Base-by-base conservation (phyloP, 257 asterid genomes). In the Forsythia viridissima region DNA sequence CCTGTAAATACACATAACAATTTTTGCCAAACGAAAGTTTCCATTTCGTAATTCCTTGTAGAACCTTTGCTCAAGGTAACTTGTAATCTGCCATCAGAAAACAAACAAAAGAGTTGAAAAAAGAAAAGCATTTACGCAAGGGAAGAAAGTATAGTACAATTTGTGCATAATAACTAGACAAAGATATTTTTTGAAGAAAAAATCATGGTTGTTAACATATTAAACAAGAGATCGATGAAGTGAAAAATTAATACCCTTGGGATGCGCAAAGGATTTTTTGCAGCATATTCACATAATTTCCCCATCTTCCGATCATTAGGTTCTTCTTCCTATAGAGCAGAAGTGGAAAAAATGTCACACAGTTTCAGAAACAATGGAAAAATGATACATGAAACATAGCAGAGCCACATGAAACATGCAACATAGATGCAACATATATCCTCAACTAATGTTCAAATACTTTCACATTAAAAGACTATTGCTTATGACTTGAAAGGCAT, bases 51-150 rank as follows among this genome's bases (percentile, higher is more conserved):
- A 81, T 83, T 96, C 98, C 90, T 93, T 96, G 84, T 92, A 96
- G 89, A 96, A 96, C 86, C 91, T 91, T 88, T 93, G 97, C 88
- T 96, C 99, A 46, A 96, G 95, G 84, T 91, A 82, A 78, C 81
- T 86, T 20, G 97, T 91, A 71, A 96, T 96, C 99, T 96, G 85
- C 63, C 82, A 85, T 74, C 71, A 51, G 77, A 79, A 77, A 77
- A 80, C 34, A 85, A 67, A 77, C 71, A 74, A 78, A 72, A 74
- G 42, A 39, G 70, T 15, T 5, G 41, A 21, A 9, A 44, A 63
- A 63, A 51, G 39, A 70, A 44, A 30, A 4, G 51, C 76, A 37
- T 68, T 74, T 69, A 71, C 77, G 65, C 21, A 68, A 72, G 55
- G 74, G 15, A 67, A 80, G n/a, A 78, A 63, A n/a, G 30, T n/a